These are phyloP conservation scores for Saturnispora quitensis DNA, from an alignment of 805 yeast genomes.

Conservation along the genomic window DNA sequence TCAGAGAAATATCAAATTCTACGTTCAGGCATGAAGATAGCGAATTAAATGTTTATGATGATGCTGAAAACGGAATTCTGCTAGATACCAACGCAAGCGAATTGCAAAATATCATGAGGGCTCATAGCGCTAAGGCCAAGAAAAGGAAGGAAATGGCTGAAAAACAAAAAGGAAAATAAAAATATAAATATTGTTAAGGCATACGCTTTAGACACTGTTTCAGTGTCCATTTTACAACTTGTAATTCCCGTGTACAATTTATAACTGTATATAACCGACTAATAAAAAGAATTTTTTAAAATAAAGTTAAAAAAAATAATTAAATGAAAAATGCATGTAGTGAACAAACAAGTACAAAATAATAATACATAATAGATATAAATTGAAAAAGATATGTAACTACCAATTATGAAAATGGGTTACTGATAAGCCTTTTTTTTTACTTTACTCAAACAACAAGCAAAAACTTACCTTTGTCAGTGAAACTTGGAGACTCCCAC, in stretches of 20 bases:
- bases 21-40: slow-evolving; percentile 8
- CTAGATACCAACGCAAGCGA: slow-evolving; percentile 18
- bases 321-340: neutral
- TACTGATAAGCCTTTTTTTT: neutral
- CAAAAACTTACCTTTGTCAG: slow-evolving; percentile 28
- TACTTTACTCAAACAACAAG: slow-evolving; percentile 16
- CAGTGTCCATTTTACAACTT: too few species aligned
- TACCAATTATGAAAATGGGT: neutral
- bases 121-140: slow-evolving; percentile 27
- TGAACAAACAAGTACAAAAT: neutral
- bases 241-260: neutral
- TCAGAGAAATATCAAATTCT: slow-evolving; percentile 11
- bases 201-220: too few species aligned
- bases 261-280: neutral
- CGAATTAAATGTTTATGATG: slow-evolving; percentile 9
- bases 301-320: neutral
- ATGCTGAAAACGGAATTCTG: slow-evolving; percentile 9
- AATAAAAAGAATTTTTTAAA: neutral
- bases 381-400: neutral
- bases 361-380: neutral
- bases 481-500: slow-evolving; percentile 21
- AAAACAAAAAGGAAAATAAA: neutral
- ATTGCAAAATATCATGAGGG: slow-evolving; percentile 23
- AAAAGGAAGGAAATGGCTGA: slow-evolving; percentile 10
- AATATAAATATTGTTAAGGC: neutral